Conservation (phyloP, 495 filamentous ascomycete species). For the Penicillium bovifimosum region DNA sequence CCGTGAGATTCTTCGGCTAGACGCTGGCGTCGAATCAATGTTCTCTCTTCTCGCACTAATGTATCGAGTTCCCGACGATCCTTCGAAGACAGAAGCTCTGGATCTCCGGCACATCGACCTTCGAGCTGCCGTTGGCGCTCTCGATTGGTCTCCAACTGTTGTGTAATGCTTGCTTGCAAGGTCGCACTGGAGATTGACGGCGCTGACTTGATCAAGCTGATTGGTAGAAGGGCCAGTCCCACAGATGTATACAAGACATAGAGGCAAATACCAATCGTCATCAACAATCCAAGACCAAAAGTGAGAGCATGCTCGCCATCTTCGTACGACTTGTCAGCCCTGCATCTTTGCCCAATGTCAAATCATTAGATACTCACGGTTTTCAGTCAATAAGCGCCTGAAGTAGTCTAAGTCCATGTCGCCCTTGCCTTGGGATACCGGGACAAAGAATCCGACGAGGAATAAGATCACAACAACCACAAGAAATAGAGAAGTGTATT, state of each 20-base stretch:
- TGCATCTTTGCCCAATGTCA: not conserved
- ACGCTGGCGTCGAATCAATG: slow-evolving; percentile 82
- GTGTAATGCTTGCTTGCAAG: slow-evolving; percentile 65
- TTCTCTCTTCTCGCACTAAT: slow-evolving; percentile 83
- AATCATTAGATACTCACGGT: slow-evolving; percentile 50
- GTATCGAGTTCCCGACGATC: slow-evolving; percentile 85
- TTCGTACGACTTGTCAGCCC: slow-evolving; percentile 20
- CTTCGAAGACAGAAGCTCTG: slow-evolving; percentile 69
- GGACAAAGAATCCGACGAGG: slow-evolving; percentile 88
- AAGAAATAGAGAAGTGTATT: slow-evolving; percentile 86
- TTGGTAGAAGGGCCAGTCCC: slow-evolving; percentile 82
- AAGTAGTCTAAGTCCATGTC: slow-evolving; percentile 83
- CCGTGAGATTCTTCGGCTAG: slow-evolving; percentile 75
- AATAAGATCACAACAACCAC: slow-evolving; percentile 76
- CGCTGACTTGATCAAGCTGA: slow-evolving; percentile 84
- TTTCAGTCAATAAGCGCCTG: slow-evolving; percentile 73
- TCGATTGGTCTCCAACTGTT: slow-evolving; percentile 76
- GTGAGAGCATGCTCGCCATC: slow-evolving; percentile 88
- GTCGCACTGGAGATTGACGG: slow-evolving; percentile 74
- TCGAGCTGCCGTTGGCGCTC: slow-evolving; percentile 90
- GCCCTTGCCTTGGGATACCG: slow-evolving; percentile 57
- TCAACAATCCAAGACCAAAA: slow-evolving; percentile 79
- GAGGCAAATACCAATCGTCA: slow-evolving; percentile 75
- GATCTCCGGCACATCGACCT: slow-evolving; percentile 71
- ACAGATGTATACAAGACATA: slow-evolving; percentile 85